Base-by-base conservation (phyloP, 768 basidiomycete genomes). In the Agaricus subrufescens region DNA sequence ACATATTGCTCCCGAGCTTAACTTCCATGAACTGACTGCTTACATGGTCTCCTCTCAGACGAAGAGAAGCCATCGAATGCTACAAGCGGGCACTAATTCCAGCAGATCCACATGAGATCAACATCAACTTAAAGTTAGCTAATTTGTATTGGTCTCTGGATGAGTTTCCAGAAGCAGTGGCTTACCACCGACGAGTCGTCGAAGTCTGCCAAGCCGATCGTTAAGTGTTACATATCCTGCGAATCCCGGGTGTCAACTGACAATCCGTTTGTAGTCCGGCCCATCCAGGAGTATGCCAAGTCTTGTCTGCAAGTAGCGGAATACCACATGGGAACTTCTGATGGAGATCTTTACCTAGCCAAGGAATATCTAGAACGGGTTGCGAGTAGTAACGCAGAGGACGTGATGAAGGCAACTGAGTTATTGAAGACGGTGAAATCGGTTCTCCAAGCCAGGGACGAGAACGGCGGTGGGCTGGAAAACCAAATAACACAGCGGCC, bases 31-130 rank as follows among this genome's bases (percentile, higher is more conserved):
- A 19, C 43, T 57, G 43, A 52, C 23, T 38, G 25, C 26, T 31
- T 27, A n/a, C 10, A 12, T 52, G 27, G 40, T 52, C 51, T 43
- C 48, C 52, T 56, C 51, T 27, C 63, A 96, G 96, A 68, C 78
- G 81, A 46, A 80, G 86, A 57, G 95, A 98, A 69, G 94, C 97
- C 14, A 86, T 95, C 44, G 88, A 94, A 66, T 93, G 94, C 65
- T 85, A 92, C 60, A 91, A 92, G 62, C 89, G 94, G 40, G 95
- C 96, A 11, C 77, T 98, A 52, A 83, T 88, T 57, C 83, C 87
- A 54, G 87, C 87, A 27, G 89, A 90, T 68, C 80, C 87, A 3
- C 81, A 85, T 58, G 90, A 94, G 67, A 88, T 81, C 38, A 78
- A 75, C 25, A 85, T 91, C 59, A 82, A 84, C 66, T 71, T 87